A percentile compares a stretch with the other conserved stretches of the same genome.
These are phyloP conservation scores for Juncus inflexus DNA, from an alignment of 176 grass and related monocot genomes.

Conservation along the genomic window DNA sequence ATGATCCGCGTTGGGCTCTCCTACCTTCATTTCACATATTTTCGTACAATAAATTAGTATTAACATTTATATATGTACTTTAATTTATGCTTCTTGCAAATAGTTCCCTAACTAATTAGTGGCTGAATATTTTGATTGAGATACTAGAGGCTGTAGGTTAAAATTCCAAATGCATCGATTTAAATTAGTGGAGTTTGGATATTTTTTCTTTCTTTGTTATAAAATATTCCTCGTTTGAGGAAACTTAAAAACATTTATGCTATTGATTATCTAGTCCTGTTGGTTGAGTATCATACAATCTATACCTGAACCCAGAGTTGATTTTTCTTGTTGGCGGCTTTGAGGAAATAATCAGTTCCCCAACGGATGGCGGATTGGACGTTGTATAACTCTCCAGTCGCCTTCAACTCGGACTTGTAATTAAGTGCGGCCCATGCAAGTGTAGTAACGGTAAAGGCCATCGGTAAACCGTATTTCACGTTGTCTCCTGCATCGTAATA, in stretches of 20 bases:
- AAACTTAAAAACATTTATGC: no score
- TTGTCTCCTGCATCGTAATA: slow-evolving; percentile 99
- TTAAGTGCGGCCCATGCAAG: slow-evolving; percentile 74
- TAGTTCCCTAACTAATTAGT: background rate
- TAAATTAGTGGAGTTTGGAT: no score
- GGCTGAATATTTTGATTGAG: background rate
- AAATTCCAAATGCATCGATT: no score
- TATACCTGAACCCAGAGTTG: slow-evolving; percentile 89
- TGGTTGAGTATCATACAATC: background rate
- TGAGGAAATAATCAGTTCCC: slow-evolving; percentile 91
- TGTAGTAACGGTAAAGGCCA: slow-evolving; percentile 88
- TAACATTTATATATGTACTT: background rate
- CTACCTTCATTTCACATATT: slow-evolving; percentile 37
- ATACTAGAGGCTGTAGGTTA: no score
- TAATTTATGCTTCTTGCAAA: background rate
- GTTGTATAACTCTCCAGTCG: slow-evolving; percentile 51
- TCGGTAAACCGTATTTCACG: slow-evolving; percentile 82
- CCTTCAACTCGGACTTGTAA: slow-evolving; percentile 51
- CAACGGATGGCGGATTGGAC: slow-evolving; percentile 59
- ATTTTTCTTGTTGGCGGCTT: slow-evolving; percentile 60
- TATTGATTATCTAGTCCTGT: no score
- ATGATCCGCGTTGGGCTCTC: slow-evolving; percentile 72
- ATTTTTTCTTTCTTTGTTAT: no score
- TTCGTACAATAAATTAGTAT: background rate
- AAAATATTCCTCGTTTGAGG: no score